These are phyloP conservation scores for Pestalotiopsis sp. DNA, from an alignment of 2,329 filamentous ascomycete genomes.

Conservation along the genomic window DNA sequence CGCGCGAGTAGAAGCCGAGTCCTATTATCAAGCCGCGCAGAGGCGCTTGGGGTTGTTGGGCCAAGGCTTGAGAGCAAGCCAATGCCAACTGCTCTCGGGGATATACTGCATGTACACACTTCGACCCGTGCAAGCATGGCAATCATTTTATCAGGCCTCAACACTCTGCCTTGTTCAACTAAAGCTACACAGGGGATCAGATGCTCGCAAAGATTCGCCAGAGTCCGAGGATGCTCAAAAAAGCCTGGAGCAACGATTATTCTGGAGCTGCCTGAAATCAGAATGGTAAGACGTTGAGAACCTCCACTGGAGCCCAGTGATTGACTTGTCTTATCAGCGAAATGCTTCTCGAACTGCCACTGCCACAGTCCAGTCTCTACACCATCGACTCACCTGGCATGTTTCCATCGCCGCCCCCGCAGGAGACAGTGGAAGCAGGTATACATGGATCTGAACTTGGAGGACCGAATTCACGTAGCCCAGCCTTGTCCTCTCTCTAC, in stretches of 20 bases:
- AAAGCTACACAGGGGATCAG: neutral
- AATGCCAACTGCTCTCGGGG: neutral
- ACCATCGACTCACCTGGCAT: neutral
- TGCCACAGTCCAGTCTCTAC: neutral
- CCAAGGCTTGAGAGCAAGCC: neutral
- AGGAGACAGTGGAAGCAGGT: neutral
- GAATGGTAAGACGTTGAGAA: neutral
- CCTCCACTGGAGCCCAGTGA: neutral
- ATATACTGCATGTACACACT: constrained; percentile 1
- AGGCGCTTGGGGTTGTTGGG: neutral
- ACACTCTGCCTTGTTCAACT: neutral
- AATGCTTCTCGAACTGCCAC: neutral
- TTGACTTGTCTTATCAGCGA: neutral
- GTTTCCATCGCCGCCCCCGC: neutral
- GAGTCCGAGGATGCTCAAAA: neutral
- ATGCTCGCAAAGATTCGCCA: neutral
- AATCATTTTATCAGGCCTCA: neutral
- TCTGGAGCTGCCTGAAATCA: neutral
- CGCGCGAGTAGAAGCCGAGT: neutral
- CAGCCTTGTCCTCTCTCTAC: neutral
- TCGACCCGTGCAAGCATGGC: neutral
- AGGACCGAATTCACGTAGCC: neutral
- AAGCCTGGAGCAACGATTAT: neutral
- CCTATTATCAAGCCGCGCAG: neutral
- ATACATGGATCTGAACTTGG: neutral